phyloP scores from a whole-genome alignment of 306 rosid species.

The Canavalia ensiformis region DNA sequence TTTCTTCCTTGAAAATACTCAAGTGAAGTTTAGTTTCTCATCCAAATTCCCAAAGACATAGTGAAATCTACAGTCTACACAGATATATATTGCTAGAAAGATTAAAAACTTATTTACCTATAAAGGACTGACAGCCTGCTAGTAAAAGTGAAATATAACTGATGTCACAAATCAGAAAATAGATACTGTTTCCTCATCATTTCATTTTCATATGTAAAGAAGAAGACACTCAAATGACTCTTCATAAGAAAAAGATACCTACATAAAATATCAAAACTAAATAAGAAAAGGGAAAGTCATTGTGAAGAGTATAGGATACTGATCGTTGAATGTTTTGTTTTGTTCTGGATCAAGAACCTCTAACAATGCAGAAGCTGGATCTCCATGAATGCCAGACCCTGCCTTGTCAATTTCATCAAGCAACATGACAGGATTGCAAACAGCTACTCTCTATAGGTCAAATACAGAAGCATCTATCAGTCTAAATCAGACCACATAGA shows the following conservation, averaged over 20 bases:
- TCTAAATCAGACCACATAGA: neutral
- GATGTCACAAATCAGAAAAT: conserved; percentile 34
- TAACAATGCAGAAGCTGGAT: conserved; percentile 96
- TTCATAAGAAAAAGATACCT: neutral
- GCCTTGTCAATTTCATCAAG: conserved; percentile 98
- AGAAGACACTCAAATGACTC: neutral
- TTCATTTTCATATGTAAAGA: conserved; percentile 23
- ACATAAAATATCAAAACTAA: conserved; percentile 23
- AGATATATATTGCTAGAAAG: conserved; percentile 33
- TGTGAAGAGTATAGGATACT: conserved; percentile 77
- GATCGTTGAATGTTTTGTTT: conserved; percentile 90
- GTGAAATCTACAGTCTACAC: neutral
- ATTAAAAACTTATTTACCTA: conserved; percentile 22
- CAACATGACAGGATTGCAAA: conserved; percentile 95
- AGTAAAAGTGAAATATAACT: conserved; percentile 20
- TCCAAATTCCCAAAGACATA: conserved; percentile 35
- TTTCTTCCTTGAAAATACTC: conserved; percentile 25
- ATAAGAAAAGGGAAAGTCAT: conserved; percentile 30
- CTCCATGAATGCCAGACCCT: conserved; percentile 96
- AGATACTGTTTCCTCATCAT: conserved; percentile 27
- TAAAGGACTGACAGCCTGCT: conserved; percentile 12
- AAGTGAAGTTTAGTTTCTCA: conserved; percentile 31
- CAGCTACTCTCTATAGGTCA: conserved; percentile 73
- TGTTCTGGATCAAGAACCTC: conserved; percentile 99
- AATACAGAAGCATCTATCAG: conserved; percentile 43